Base-by-base conservation (phyloP, 1,284 basidiomycete genomes). In the Trichosporon sp. region DNA sequence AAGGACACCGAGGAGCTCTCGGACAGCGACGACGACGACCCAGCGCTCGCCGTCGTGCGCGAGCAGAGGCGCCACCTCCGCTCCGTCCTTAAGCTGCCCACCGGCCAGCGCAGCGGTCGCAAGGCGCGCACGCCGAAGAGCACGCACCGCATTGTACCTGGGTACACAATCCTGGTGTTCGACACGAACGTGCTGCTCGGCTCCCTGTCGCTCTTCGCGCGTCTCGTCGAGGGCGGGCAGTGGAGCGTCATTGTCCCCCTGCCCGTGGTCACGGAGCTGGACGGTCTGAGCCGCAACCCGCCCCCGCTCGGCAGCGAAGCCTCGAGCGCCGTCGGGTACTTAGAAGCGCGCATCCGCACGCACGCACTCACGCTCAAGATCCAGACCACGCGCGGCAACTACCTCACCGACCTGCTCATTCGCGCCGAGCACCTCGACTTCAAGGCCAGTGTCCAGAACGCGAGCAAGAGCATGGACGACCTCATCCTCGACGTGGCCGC, bases 171-270 rank as follows among this genome's bases (percentile, higher is more conserved):
- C 51, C 90, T 99, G 68, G 90, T 99, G 5, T 87, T 98, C 77
- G 96, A 98, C 84, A 98, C 96, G 66, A 98, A 98, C 85, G 91
- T 98, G 71, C 85, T 98, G 0, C 87, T 98, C 4, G 92, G 92
- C 0, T 92, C 92, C 0, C 85, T 96, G 4, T 83, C 89, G 0
- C 86, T 91, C 73, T 87, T 98, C 73, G 83, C 88, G 1, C 88
- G 90, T 11, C 86, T 98, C 71, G 87, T 98, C 71, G 91, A 96
- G 80, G 90, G 90, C 73, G 85, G 90, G 37, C 86, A 86, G 56
- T 99, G 94, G 94, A 97, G 92, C 0, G 87, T 97, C 67, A 87
- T 99, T 69, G 87, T 99, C 0, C 96, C 96, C 2, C 88, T 98
- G 1, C 94, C 94, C 0, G 84, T 82, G 82, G 65, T 76, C 4